phyloP scores from a whole-genome alignment of 192 early-diverging fungal species.

The Oehlia diaphana region DNA sequence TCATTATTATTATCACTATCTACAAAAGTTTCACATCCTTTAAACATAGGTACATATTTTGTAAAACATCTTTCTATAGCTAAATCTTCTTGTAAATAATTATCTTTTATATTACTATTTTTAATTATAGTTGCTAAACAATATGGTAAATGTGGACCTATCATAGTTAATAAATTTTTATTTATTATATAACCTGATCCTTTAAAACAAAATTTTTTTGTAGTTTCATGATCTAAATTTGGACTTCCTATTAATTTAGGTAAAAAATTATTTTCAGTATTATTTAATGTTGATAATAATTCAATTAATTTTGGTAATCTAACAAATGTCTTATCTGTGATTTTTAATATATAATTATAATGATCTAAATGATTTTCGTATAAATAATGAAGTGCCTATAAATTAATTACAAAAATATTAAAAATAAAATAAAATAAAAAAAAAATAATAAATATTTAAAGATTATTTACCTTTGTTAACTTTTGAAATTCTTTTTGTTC shows the following conservation, averaged over 20 bases:
- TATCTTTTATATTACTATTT: not conserved
- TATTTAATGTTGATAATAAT: not conserved
- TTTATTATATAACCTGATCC: slow-evolving; percentile 17
- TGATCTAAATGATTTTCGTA: slow-evolving; percentile 23
- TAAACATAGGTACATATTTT: slow-evolving; percentile 9
- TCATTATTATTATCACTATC: not conserved
- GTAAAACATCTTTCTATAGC: slow-evolving; percentile 15
- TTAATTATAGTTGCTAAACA: slow-evolving; percentile 1
- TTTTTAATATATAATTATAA: slow-evolving; percentile 26
- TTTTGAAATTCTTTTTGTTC: slow-evolving; percentile 9
- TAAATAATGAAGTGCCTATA: slow-evolving; percentile 13
- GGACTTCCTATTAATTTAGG: slow-evolving; percentile 18
- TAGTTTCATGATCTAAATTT: not conserved
- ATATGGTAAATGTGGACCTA: slow-evolving; percentile 23
- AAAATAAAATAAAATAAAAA: not conserved
- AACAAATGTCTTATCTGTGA: slow-evolving; percentile 20
- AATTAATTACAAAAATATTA: not conserved
- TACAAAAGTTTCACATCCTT: slow-evolving; percentile 4
- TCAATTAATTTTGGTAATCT: slow-evolving; percentile 10
- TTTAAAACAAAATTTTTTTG: slow-evolving; percentile 10
- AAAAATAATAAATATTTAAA: not conserved
- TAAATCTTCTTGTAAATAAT: slow-evolving; percentile 2
- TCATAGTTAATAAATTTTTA: slow-evolving; percentile 17
- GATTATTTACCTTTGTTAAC: slow-evolving; percentile 12
- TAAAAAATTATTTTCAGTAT: not conserved